A percentile compares a stretch with the other conserved stretches of the same genome.
Evolutionary conservation across 768 basidiomycete species (phyloP).

Genomic region (Rhizopogon sp.): DNA sequence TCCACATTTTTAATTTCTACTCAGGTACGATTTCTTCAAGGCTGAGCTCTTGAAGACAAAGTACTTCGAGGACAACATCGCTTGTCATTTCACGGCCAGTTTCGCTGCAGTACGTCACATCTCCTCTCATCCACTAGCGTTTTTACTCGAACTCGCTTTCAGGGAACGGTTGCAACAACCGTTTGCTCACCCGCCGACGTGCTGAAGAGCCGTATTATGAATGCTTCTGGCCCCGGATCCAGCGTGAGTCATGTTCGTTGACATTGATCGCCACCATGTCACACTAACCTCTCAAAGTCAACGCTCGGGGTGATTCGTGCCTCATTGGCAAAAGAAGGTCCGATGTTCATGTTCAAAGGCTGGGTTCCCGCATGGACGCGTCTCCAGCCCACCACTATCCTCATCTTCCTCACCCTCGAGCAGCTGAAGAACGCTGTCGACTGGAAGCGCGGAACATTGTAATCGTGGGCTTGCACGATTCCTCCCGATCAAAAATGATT

Average conservation of each 20-base stretch:
- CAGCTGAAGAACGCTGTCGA: slow-evolving; percentile 74
- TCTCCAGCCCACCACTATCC: slow-evolving; percentile 82
- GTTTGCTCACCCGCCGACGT: slow-evolving; percentile 89
- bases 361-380: slow-evolving; percentile 87
- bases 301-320: slow-evolving; percentile 64
- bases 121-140: not conserved
- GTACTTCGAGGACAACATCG: slow-evolving; percentile 79
- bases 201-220: slow-evolving; percentile 88
- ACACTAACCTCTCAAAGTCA: slow-evolving; percentile 36
- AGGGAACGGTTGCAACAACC: slow-evolving; percentile 87
- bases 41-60: slow-evolving; percentile 65
- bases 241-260: slow-evolving; percentile 39
- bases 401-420: slow-evolving; percentile 83
- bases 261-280: not conserved
- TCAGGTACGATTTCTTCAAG: slow-evolving; percentile 90
- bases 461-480: not conserved
- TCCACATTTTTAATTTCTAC: not conserved
- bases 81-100: slow-evolving; percentile 79
- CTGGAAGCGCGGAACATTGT: slow-evolving; percentile 37
- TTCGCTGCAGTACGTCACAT: slow-evolving; percentile 66
- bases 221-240: slow-evolving; percentile 78
- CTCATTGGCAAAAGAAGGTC: slow-evolving; percentile 68
- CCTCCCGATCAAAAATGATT: not conserved
- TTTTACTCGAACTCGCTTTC: not conserved
- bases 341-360: slow-evolving; percentile 92